These are phyloP conservation scores for Ogataea pilisensis DNA, from an alignment of 805 yeast species.

Conservation along the genomic window DNA sequence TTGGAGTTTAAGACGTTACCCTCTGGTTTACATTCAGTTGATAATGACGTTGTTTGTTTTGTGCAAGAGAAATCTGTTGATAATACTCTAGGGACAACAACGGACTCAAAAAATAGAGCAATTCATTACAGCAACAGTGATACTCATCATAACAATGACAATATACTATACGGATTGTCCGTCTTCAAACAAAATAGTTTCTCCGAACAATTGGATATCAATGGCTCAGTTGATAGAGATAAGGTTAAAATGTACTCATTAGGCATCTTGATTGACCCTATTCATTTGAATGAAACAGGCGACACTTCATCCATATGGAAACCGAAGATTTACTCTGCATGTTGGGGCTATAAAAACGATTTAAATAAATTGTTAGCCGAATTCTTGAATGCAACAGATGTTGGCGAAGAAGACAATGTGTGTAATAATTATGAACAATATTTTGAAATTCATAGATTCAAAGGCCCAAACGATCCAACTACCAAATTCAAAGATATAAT, in stretches of 20 bases:
- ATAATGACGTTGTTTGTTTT: slow-evolving; percentile 52
- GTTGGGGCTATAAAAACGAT: slow-evolving; percentile 40
- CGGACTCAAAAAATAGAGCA: too few species aligned
- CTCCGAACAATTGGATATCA: slow-evolving; percentile 11
- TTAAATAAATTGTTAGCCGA: slow-evolving; percentile 31
- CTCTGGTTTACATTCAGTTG: slow-evolving; percentile 57
- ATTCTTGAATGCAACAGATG: slow-evolving; percentile 21
- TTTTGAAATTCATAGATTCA: slow-evolving; percentile 29
- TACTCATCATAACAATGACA: too few species aligned
- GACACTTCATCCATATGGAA: slow-evolving; percentile 30
- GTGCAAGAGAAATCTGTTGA: slow-evolving; percentile 24
- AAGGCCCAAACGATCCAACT: slow-evolving; percentile 25
- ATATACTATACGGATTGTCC: slow-evolving; percentile 44
- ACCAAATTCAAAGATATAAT: slow-evolving; percentile 22
- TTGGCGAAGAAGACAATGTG: slow-evolving; percentile 15
- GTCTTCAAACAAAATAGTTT: slow-evolving; percentile 42
- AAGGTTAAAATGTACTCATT: slow-evolving; percentile 59
- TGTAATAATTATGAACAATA: slow-evolving; percentile 21
- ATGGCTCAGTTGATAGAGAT: slow-evolving; percentile 32
- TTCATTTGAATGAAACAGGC: slow-evolving; percentile 12
- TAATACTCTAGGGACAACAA: too few species aligned
- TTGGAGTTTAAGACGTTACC: slow-evolving; percentile 66
- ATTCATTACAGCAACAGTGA: too few species aligned
- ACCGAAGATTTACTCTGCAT: slow-evolving; percentile 37
- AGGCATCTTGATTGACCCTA: slow-evolving; percentile 54